Base-by-base conservation (phyloP, 108 stramenopile genomes). In the Cyclotella choctawhatcheeana region DNA sequence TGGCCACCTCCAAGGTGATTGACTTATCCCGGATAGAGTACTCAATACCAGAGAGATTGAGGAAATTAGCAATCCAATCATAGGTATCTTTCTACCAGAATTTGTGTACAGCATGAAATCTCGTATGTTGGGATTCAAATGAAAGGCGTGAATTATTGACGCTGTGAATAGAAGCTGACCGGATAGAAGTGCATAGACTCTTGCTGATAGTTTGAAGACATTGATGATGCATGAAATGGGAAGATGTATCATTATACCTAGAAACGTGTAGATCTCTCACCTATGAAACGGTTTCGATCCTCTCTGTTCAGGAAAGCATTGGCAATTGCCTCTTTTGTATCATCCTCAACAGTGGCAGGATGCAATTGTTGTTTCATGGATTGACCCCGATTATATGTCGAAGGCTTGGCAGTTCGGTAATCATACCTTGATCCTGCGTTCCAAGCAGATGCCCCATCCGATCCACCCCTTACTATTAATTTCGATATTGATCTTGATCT, bases 181-280 rank as follows among this genome's bases (percentile, higher is more conserved):
- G 13, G 89, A 54, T 34, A 94, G 65, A 31, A 94, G 91, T 16
- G 79, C 82, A 77, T 94, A 94, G 10, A 94, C 93, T 51, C 89
- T 69, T 17, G 90, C 88, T 85, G 58, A 58, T 18, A 34, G 3
- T 5, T 14, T 71, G n/a, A 13, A 71, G 31, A 54, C 16, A 55
- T 24, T n/a, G 50, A 17, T 7, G 13, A 17, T 40, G 60, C 6
- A 4, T 27, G 31, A 52, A 55, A 71, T 31, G 45, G 55, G 0
- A 16, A 20, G 6, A 7, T 24, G 3, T 74, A 10, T 17, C 44
- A 27, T 7, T 54, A 12, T 16, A 54, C 20, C 31, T 34, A 16
- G 27, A 60, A 0, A 27, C 44, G 44, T 21, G 29, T 43, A 30
- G 18, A 20, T 16, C 21, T 44, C 83, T 68, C 63, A 88, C 84